A percentile compares a stretch with the other conserved stretches of the same genome.
phyloP scores from a whole-genome alignment of 139 green algal species.

The Chlorella vulgaris region DNA sequence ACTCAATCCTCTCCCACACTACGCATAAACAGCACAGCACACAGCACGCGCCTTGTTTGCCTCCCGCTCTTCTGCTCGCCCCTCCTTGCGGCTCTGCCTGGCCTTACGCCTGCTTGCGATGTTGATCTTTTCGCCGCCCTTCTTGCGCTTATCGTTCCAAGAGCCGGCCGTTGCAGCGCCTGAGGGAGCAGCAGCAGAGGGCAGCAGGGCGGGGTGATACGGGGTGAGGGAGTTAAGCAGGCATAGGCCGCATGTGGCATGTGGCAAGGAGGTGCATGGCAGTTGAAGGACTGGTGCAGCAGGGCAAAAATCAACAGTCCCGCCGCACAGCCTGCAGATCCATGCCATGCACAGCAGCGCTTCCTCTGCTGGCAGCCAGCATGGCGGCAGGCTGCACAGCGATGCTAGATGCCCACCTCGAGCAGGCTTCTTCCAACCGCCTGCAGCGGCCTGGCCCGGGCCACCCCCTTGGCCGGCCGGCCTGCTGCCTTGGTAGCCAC shows the following conservation, averaged over 20 bases:
- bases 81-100: constrained; percentile 51
- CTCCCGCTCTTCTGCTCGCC: constrained; percentile 50
- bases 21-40: background rate
- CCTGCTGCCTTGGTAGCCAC: no score
- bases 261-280: no score
- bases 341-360: no score
- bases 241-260: background rate
- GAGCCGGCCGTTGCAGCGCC: background rate
- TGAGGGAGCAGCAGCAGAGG: background rate
- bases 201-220: background rate
- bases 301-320: background rate
- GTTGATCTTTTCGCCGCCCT: constrained; percentile 26
- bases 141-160: background rate
- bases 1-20: background rate
- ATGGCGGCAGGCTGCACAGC: no score
- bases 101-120: constrained; percentile 48
- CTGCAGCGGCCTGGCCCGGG: no score
- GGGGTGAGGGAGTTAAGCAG: no score
- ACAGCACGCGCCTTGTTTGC: constrained; percentile 43
- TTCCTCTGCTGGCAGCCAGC: no score
- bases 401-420: no score
- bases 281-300: background rate
- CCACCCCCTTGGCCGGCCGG: no score
- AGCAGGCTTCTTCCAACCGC: no score
- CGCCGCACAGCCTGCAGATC: no score